Base-by-base conservation (phyloP, 2,329 filamentous ascomycete genomes). In the Biscogniauxia sp. region DNA sequence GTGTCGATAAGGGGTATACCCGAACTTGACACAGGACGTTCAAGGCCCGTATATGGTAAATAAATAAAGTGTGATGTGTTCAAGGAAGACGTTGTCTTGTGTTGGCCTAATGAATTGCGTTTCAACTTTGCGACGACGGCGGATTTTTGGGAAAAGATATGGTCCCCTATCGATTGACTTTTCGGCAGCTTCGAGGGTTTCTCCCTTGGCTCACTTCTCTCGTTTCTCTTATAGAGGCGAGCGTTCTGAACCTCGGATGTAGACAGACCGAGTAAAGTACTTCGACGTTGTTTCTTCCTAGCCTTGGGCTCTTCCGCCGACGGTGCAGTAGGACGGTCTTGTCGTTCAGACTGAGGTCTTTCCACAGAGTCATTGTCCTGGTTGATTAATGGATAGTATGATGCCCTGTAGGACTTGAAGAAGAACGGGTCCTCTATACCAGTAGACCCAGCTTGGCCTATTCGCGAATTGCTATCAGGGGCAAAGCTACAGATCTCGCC, bases 401-500 rank as follows among this genome's bases (percentile, higher is more conserved):
- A 58, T n/a, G 65, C 62, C n/a, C 51, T 54, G 13, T 69, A 64
- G 54, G 65, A 61, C 20, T 64, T 67, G 61, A 66, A 70, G 61
- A 70, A 70, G 61, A 72, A 73, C 8, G 69, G 68, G 54, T 72
- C 68, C 32, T 70, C 67, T n/a, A 70, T 55, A 8, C 62, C 61
- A 19, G 56, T 53, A 37, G 61, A 58, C 52, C 59, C 69, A 17
- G 64, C 54, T 58, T 63, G 63, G 13, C 62, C 62, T 28, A 60
- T 54, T 54, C 60, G 64, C 7, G 65, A 65, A n/a, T 57, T 19
- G 54, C 26, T 64, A 52, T 66, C 61, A 9, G 69, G 61, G 20
- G 71, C 72, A 56, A 72, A 70, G 53, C 56, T 70, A 49, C 67
- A 72, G 58, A 70, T 69, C 32, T 73, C 68, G 15, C 69, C 69